Base-by-base conservation (phyloP, 23 red algal species). In the Gracilaria domingensis region DNA sequence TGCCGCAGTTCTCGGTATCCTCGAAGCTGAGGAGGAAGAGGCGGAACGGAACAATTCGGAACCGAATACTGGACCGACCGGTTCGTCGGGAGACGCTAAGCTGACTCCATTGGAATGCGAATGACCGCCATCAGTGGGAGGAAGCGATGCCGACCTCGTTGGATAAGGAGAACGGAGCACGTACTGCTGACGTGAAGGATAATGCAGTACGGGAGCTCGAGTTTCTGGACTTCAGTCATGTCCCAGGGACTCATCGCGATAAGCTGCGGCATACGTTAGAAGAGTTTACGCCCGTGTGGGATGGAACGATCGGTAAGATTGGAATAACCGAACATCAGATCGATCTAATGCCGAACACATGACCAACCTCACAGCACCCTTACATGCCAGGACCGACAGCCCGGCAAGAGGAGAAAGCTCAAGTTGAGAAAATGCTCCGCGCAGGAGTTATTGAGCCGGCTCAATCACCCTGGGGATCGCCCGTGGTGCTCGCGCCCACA, bases 361-460 rank as follows among this genome's bases (percentile, higher is more conserved):
- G 34, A 8, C 77, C 77, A 0, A 57, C 16, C 26, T 32, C 77
- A n/a, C 50, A 81, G 53, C 37, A 20, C 0, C 50, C 50, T 25
- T 81, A 58, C 77, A 0, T 1, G 50, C 0, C 34, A 50, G 1
- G 77, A 53, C 36, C 21, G 18, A 23, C 39, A 30, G 50, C 77
- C 7, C 39, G 28, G 77, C 0, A 81, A 57, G 1, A 49, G 34
- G 28, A 55, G 34, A 48, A 3, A 24, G 9, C 0, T n/a, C 25
- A 82, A 21, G 32, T 61, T 12, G 25, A 0, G 33, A 56, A 36
- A 23, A 82, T 60, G 79, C 55, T 30, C 45, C 21, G 55, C 1
- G 47, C 79, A 4, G 56, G 56, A 28, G 2, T 56, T 12, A 82
- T 82, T 82, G 47, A 82, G 50, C 79, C 56, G 9, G 79, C 79